Evolutionary conservation across 257 asterid genomes (phyloP).

Genomic region (Linderniella brevidens): DNA sequence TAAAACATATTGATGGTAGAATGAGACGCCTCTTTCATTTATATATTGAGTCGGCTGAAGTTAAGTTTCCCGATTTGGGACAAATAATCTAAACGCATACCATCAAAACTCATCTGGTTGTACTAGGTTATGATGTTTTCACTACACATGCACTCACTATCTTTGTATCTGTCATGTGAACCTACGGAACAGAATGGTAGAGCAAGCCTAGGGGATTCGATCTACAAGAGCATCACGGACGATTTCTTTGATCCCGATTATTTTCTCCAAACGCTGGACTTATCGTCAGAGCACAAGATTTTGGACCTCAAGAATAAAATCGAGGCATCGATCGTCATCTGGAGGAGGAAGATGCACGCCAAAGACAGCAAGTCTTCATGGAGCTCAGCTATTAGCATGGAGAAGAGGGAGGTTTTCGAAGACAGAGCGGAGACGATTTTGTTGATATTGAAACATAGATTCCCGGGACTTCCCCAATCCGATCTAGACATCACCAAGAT

Average conservation of each 20-base stretch:
- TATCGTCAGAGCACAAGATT: conserved; percentile 66
- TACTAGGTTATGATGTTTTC: not conserved
- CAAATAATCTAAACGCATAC: too few relatives aligned
- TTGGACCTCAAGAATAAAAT: conserved; percentile 71
- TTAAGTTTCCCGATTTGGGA: too few relatives aligned
- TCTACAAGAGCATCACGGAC: conserved; percentile 68
- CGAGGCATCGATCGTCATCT: conserved; percentile 71
- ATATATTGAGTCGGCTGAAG: too few relatives aligned
- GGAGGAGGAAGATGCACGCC: conserved; percentile 69
- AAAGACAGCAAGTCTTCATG: conserved; percentile 69
- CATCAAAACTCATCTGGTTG: too few relatives aligned
- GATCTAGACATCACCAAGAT: conserved; percentile 73
- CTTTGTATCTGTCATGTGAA: too few relatives aligned
- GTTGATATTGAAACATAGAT: conserved; percentile 47
- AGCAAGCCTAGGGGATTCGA: conserved; percentile 64
- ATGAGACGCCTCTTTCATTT: too few relatives aligned
- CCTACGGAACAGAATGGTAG: conserved; percentile 46
- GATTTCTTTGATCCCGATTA: conserved; percentile 53
- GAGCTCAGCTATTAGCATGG: conserved; percentile 68
- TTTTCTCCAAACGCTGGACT: conserved; percentile 37
- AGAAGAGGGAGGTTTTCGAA: conserved; percentile 67
- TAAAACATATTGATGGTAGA: too few relatives aligned
- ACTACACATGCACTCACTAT: too few relatives aligned
- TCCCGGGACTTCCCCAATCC: conserved; percentile 76
- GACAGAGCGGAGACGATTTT: conserved; percentile 14